Evolutionary conservation across 2,329 filamentous ascomycete species (phyloP), one percentile per base, ranked within the genome.

Genomic region (Ramularia endophylla): DNA sequence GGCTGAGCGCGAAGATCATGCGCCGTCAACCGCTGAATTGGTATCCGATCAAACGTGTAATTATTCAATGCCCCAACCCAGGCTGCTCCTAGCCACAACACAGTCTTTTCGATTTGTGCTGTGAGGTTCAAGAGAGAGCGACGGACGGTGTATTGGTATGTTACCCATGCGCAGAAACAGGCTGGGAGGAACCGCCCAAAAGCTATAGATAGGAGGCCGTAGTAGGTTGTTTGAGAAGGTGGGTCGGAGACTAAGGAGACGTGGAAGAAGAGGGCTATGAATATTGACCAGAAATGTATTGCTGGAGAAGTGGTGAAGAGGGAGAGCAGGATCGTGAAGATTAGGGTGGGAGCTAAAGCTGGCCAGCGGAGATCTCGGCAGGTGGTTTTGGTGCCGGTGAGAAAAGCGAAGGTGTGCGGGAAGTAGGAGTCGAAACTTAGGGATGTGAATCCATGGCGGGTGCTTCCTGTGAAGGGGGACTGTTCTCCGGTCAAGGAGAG

Each of bases 61-160:
- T 97, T 97, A 58, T 90, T 90, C 52, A 98, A 67, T 1, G 87
- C 83, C 12, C 89, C 92, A 28, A 95, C 79, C 84, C 94, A 98
- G 58, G 85, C 88, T 6, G 81, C 83, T 1, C 89, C 89, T 1
- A 98, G 72, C 84, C 88, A 97, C 19, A 97, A 72, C 2, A 97
- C 65, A 0, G 87, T 86, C 71, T 94, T 95, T 58, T 95, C 90
- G 31, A 95, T 56, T 59, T 95, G 90, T 0, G 89, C 87, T 0
- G 78, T 83, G 2, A 95, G 73, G 1, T 80, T 82, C 1, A 64
- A 65, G 18, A 95, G 74, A 1, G 85, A 80, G 33, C 85, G 82
- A 4, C 78, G 73, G 8, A 92, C 76, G 40, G 89, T 89, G 61
- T 85, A 88, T 60, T 82, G 80, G 67, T 88, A 95, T 48, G 95